A percentile compares a stretch with the other conserved stretches of the same genome.
Evolutionary conservation across 2,329 filamentous ascomycete genomes (phyloP).

Genomic region (Onygenales sp.): DNA sequence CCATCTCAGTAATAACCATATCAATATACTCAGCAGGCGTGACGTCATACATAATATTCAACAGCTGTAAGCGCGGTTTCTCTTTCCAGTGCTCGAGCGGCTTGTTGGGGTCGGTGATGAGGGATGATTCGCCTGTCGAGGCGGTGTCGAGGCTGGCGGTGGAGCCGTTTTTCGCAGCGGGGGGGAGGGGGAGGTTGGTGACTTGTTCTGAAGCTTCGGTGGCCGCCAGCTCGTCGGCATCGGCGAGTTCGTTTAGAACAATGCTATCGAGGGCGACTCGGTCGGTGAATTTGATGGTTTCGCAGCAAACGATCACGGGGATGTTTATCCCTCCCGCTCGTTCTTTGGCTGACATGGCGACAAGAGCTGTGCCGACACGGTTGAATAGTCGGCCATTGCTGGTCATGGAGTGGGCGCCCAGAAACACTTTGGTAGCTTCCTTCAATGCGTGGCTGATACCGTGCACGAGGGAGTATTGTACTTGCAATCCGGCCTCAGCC

Average conservation of each 20-base stretch:
- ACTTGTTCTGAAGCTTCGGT: constrained; percentile 7
- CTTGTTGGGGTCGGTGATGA: constrained; percentile 17
- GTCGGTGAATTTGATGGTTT: constrained; percentile 90
- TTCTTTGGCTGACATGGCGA: constrained; percentile 73
- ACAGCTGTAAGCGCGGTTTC: constrained; percentile 50
- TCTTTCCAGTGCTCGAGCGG: constrained; percentile 47
- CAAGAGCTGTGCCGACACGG: constrained; percentile 73
- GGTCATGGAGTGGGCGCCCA: constrained; percentile 91
- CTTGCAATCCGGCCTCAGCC: constrained; percentile 58
- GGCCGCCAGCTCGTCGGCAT: constrained; percentile 56
- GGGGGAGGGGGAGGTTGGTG: constrained; percentile 4
- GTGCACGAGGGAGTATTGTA: constrained; percentile 73
- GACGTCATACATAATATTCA: constrained; percentile 82
- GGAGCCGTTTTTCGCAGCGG: background rate
- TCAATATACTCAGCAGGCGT: constrained; percentile 80
- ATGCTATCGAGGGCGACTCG: constrained; percentile 86
- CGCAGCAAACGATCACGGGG: constrained; percentile 80
- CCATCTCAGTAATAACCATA: constrained; percentile 85
- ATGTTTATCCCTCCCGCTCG: constrained; percentile 48
- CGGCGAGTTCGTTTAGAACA: constrained; percentile 84
- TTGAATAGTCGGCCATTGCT: constrained; percentile 88
- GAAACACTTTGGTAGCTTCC: constrained; percentile 61
- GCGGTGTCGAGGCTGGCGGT: background rate
- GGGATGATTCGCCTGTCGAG: background rate
- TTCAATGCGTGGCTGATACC: constrained; percentile 66